Evolutionary conservation across 2,329 filamentous ascomycete genomes (phyloP), one percentile per base, ranked within the genome.

Genomic region (Westerdykella ornata): DNA sequence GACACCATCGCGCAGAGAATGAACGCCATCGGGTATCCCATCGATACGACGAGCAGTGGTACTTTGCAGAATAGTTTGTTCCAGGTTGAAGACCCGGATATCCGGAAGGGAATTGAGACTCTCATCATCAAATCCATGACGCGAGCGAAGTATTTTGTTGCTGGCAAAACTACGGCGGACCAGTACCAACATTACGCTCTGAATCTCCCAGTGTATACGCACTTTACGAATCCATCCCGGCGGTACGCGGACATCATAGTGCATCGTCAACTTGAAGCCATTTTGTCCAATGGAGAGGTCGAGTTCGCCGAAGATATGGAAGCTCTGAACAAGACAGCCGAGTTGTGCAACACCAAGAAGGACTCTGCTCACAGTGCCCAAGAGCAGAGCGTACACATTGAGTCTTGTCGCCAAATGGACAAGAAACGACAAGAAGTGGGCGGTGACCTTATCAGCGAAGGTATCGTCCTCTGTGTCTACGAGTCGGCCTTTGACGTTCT

Each of bases 341-440:
- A 98, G 68, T 81, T 87, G 54, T 95, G 88, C 76, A 98, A 98
- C 73, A 95, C 86, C 62, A 98, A 97, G 81, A 98, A 97, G 68
- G 92, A 98, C 64, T 97, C 89, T 11, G 88, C 92, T 1, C 90
- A 95, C 70, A 92, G 88, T 59, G 92, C 92, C 12, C 92, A 98
- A 67, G 92, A 98, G 67, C 92, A 98, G 72, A 97, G 92, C 67
- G 88, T 98, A 37, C 92, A 98, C 70, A 96, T 98, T 49, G 92
- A 97, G 65, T 88, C 90, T 4, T 98, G 92, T 74, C 85, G 92
- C 54, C 83, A 81, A 57, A 96, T 98, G 86, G 89, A 97, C 70
- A 88, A 86, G 72, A 85, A 84, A 68, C 82, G 86, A 52, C 82
- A 88, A 63, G 86, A 94, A 54, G 78, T 81, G 53, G 88, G 90